Base-by-base conservation (phyloP, 768 basidiomycete genomes). In the Sarcodon aspratus region DNA sequence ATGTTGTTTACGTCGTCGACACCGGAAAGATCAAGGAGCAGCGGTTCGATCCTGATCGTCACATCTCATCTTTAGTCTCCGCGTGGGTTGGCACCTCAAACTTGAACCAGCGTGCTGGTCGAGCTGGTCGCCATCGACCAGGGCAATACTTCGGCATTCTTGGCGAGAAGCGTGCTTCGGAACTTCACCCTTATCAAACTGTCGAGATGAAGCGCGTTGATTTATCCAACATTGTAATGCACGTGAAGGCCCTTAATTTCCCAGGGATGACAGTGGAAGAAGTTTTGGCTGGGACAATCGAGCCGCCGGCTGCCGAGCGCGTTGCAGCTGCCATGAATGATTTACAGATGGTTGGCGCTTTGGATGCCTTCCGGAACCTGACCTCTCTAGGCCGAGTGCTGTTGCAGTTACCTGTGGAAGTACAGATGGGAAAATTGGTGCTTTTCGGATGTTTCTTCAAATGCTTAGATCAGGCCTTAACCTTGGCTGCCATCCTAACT, bases 121-220 rank as follows among this genome's bases (percentile, higher is more conserved):
- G 94, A 53, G 94, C 93, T 4, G 94, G 94, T 40, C 80, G 93
- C 45, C 92, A 95, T 65, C 72, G 93, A 27, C 69, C 86, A 6
- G 94, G 94, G 61, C 85, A 91, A 60, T 98, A 97, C 65, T 96
- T 75, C 61, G 90, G 91, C 35, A 75, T 97, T 44, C 63, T 96
- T 31, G 75, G 88, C 45, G 73, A 73, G 50, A 64, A 68, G 11
- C 80, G 82, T 47, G 76, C 82, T 3, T 67, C 68, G 12, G 64
- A 69, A 9, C 71, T 97, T 44, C 72, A 79, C 46, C 75, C 86
- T 27, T 83, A 95, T 59, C 91, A 93, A 62, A 82, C 82, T 1
- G 94, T 96, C 35, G 94, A 96, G 69, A 97, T 97, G 92, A 90
- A 90, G 61, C 76, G 92, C 33, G 79, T 84, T 10, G 91, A 93